Base-by-base conservation (phyloP, 176 grass and related monocot species). In the Calamus simplicifolius region DNA sequence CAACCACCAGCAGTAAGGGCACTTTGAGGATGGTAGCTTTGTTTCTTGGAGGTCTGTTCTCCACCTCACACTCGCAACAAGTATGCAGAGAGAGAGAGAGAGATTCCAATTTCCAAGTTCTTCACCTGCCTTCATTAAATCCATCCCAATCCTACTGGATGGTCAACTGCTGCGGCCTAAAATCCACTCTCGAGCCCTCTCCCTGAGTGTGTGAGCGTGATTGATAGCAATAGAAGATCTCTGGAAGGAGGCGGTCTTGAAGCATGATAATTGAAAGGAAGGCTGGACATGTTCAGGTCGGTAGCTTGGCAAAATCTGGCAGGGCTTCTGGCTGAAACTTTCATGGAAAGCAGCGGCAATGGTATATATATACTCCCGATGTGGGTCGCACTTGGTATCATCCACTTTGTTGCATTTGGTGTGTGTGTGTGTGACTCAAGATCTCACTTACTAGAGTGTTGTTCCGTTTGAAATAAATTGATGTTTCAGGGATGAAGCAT, bases 291-390 rank as follows among this genome's bases (percentile, higher is more conserved):
- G 74, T 69, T 57, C 17, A 4, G 38, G 74, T 25, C 21, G 5
- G n/a, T 21, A 48, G 68, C 25, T 30, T 35, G 15, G 6, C 15
- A 27, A 18, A 60, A 60, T 60, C 27, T 17, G 5, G 16, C 15
- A 16, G 26, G 18, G 58, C 29, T 6, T 31, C 58, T 5, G 66
- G 57, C 55, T 31, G 19, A 48, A 38, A 18, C 65, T n/a, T n/a
- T n/a, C n/a, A 77, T 77, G 74, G 57, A 56, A 62, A 69, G 69
- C 64, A 23, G 21, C 74, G 65, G 74, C 74, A 69, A 77, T 31
- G 3, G 29, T 5, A 31, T 31, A 23, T 23, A 23, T 23, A 23
- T 23, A 23, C 1, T 23, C 21, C 21, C 21, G 21, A 23, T 23
- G 21, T 23, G 21, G 21, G 21, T 23, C 21, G 21, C 21, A 23